These are phyloP conservation scores for Raphanus raphanistrum DNA, from an alignment of 345 rosid species.

Conservation along the genomic window DNA sequence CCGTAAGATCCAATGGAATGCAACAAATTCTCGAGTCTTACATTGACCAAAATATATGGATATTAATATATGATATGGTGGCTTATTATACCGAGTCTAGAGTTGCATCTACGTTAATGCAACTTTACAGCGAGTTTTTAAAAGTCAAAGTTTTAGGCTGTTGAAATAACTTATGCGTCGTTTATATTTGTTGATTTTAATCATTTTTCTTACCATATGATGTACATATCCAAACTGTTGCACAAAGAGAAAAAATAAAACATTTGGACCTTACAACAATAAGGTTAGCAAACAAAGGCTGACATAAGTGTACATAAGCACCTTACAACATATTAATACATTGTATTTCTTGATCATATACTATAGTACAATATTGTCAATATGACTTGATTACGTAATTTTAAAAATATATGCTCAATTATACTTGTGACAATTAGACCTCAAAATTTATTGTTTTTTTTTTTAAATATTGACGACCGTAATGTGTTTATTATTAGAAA, in stretches of 20 bases:
- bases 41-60: slow-evolving; percentile 21
- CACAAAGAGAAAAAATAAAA: neutral
- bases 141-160: neutral
- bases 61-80: slow-evolving; percentile 18
- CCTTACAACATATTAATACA: neutral
- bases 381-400: neutral
- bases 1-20: slow-evolving; percentile 15
- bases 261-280: too few relatives aligned
- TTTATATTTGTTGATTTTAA: neutral
- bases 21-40: slow-evolving; percentile 18
- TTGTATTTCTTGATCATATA: neutral
- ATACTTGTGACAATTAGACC: neutral
- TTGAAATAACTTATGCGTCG: neutral
- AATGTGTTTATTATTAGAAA: neutral
- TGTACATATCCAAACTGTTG: neutral
- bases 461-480: neutral
- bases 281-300: neutral
- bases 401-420: neutral
- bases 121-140: slow-evolving; percentile 14
- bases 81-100: neutral
- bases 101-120: slow-evolving; percentile 22
- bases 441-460: neutral
- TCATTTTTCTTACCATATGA: neutral
- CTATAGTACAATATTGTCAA: neutral
- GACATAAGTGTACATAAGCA: neutral